Base-by-base conservation (phyloP, 345 rosid genomes). In the Linum lewisii region DNA sequence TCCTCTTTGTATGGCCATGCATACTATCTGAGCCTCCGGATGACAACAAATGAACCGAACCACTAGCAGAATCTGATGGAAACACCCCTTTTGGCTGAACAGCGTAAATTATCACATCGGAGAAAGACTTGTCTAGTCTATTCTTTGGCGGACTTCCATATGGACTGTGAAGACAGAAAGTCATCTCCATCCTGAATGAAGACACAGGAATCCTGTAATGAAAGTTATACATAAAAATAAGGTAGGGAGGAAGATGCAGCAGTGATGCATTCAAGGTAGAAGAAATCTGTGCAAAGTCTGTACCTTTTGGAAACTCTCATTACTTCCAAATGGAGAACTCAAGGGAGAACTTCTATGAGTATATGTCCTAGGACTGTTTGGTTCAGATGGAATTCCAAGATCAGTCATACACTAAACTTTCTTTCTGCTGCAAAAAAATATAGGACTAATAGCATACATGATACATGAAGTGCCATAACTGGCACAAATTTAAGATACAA, bases 71-170 rank as follows among this genome's bases (percentile, higher is more conserved):
- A 76, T 85, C 99, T 59, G 88, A 66, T 36, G 87, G 97, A 64
- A 85, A 87, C 78, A 81, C 80, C 45, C 86, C 85, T 77, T 85
- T 89, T 44, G 95, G 82, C 66, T 94, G 95, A 80, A 76, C 95
- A 20, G 95, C 83, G 66, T 79, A 85, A 42, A 85, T 53, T 63
- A 88, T 57, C 63, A 79, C 88, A 77, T 93, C 95, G 7, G 97
- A 83, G 78, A 85, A 88, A 62, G 89, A 82, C 74, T 93, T 87
- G 63, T 85, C 94, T 8, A 87, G 64, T 65, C 85, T 94, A 79
- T 80, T 82, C 79, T 82, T 89, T n/a, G 97, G 95, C 51, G 99
- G 99, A 67, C 97, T 93, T 79, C 81, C 97, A 74, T 75, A 84
- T 22, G 99, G 97, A 85, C 92, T 89, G 68, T 80, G 90, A 67